A percentile compares a stretch with the other conserved stretches of the same genome.
phyloP scores from a whole-genome alignment of 257 asterid species.

The Paraleonurus japonicus region DNA sequence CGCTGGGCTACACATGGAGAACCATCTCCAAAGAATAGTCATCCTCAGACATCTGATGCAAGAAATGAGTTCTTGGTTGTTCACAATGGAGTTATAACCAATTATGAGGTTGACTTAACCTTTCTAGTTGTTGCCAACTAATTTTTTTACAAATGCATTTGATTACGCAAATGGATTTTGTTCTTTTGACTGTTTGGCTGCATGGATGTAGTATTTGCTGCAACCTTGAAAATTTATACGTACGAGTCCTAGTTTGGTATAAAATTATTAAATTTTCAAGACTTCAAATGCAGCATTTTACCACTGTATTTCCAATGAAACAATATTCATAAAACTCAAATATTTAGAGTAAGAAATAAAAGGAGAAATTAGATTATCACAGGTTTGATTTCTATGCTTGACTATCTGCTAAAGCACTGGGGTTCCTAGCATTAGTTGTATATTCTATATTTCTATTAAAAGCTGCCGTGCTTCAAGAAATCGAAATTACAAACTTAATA shows the following conservation, averaged over 20 bases:
- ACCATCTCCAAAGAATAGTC: slow-evolving; percentile 98
- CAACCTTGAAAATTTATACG: not conserved
- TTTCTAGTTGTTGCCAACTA: not conserved
- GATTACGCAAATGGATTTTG: not conserved
- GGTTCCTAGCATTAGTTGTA: not conserved
- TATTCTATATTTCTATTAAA: not conserved
- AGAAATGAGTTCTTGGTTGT: slow-evolving; percentile 88
- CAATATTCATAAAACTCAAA: not conserved
- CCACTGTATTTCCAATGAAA: not conserved
- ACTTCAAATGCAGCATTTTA: not conserved
- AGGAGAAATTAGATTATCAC: not conserved
- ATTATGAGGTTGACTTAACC: slow-evolving; percentile 68
- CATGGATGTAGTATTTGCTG: not conserved
- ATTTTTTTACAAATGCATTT: slow-evolving; percentile 4
- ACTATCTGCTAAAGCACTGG: not conserved
- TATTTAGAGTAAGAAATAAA: not conserved
- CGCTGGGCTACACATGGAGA: slow-evolving; percentile 99
- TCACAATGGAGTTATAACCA: slow-evolving; percentile 93
- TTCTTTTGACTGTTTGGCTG: slow-evolving; percentile 10
- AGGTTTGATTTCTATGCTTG: not conserved
- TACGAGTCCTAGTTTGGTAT: not conserved
- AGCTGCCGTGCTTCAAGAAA: not conserved
- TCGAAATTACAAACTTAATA: not conserved
- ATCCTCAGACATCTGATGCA: slow-evolving; percentile 86
- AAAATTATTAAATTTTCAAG: not conserved